These are phyloP conservation scores for Rhizopogon salebrosus DNA, from an alignment of 768 basidiomycete genomes.

Conservation along the genomic window DNA sequence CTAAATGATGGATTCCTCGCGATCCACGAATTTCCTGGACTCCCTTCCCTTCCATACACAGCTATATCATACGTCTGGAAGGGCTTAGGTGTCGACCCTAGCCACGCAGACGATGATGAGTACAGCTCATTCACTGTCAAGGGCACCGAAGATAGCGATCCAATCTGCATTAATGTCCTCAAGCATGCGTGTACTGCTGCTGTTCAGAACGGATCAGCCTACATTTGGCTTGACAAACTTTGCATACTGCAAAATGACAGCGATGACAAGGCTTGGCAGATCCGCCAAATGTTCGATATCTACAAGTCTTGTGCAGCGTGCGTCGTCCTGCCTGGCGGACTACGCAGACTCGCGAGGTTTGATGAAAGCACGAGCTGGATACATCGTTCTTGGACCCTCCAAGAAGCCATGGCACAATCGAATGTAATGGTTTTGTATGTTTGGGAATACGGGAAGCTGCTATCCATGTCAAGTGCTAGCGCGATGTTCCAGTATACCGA, in stretches of 20 bases:
- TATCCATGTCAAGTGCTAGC: neutral
- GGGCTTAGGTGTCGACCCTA: neutral
- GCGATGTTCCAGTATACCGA: neutral
- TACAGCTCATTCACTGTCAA: neutral
- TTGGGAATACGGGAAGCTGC: neutral
- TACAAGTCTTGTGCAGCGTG: conserved; percentile 8
- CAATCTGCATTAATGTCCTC: conserved; percentile 10
- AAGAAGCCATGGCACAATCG: conserved; percentile 4
- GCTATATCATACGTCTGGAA: neutral
- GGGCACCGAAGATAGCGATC: conserved; percentile 8
- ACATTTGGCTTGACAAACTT: conserved; percentile 14
- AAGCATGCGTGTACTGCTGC: conserved; percentile 5
- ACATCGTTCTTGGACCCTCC: conserved; percentile 15
- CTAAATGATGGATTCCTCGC: neutral
- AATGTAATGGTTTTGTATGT: neutral
- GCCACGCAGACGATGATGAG: neutral
- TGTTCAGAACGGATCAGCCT: neutral
- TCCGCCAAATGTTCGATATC: conserved; percentile 13
- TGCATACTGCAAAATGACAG: conserved; percentile 12
- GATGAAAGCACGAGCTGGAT: conserved; percentile 15
- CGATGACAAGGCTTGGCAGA: conserved; percentile 16
- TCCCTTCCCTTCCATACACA: neutral
- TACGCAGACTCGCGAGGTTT: conserved; percentile 9
- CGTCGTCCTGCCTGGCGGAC: conserved; percentile 14
- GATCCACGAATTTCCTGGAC: neutral